These are phyloP conservation scores for Hammondia hammondi DNA, from an alignment of 169 alveolate genomes.

Conservation along the genomic window DNA sequence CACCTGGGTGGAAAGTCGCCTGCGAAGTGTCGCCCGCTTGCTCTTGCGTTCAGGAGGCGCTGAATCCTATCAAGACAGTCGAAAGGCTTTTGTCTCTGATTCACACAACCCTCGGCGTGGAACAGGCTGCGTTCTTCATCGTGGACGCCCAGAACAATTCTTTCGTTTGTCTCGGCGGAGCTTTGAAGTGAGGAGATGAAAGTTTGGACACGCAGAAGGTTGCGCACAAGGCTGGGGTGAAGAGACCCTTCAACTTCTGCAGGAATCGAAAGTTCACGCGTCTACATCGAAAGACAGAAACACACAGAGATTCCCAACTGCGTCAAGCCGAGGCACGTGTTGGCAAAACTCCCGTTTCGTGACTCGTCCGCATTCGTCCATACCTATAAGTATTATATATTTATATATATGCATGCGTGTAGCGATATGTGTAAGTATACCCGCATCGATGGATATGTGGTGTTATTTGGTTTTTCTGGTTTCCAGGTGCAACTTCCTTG, in stretches of 20 bases:
- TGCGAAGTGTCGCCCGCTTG: too few species aligned
- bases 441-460: neutral
- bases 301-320: too few species aligned
- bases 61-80: slow-evolving; percentile 62
- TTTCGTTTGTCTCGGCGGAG: slow-evolving; percentile 69
- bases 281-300: too few species aligned
- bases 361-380: too few species aligned
- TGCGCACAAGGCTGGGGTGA: neutral
- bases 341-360: too few species aligned
- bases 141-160: slow-evolving; percentile 66
- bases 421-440: neutral
- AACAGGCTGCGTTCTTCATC: slow-evolving; percentile 68
- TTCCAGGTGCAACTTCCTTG: neutral
- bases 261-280: too few species aligned
- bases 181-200: neutral
- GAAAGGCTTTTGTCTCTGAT: slow-evolving; percentile 64
- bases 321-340: too few species aligned
- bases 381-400: neutral
- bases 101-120: slow-evolving; percentile 62
- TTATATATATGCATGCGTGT: neutral
- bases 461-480: neutral
- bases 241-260: neutral
- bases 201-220: neutral
- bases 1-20: too few species aligned
- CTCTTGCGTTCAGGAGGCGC: slow-evolving; percentile 38